Conservation (phyloP, 805 yeast species). For the Cyberlindnera japonica region DNA sequence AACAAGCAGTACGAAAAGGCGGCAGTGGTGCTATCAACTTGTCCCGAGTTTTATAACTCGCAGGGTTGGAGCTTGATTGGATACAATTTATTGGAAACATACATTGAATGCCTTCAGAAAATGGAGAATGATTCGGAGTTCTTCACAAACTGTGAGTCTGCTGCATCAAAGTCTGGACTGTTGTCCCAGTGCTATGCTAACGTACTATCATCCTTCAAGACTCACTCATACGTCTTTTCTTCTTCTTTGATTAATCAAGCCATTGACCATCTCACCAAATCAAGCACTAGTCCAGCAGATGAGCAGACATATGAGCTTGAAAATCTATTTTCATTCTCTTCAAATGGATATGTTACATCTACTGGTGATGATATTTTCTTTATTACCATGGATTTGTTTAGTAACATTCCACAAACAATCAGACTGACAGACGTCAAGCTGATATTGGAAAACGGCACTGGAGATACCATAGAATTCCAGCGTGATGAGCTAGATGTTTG, state of each 20-base stretch:
- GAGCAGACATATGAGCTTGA: constrained; percentile 5
- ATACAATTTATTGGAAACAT: constrained; percentile 57
- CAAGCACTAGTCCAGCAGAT: not conserved
- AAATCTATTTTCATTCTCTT: constrained; percentile 11
- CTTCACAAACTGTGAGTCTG: constrained; percentile 8
- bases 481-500: not conserved
- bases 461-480: constrained; percentile 11
- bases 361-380: constrained; percentile 14
- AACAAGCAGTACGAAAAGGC: constrained; percentile 56
- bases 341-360: constrained; percentile 10
- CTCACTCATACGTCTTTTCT: not conserved
- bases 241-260: constrained; percentile 9
- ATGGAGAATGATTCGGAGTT: constrained; percentile 27
- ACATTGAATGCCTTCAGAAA: constrained; percentile 62
- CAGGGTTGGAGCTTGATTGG: constrained; percentile 79
- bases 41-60: constrained; percentile 62
- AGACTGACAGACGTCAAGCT: constrained; percentile 16
- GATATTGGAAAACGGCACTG: constrained; percentile 18
- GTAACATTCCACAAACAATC: constrained; percentile 5
- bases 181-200: constrained; percentile 7
- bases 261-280: constrained; percentile 2
- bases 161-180: constrained; percentile 1
- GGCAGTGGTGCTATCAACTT: constrained; percentile 56
- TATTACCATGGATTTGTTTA: constrained; percentile 7
- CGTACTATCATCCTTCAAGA: constrained; percentile 7